Base-by-base conservation (phyloP, 306 rosid genomes). In the Amphicarpaea edgeworthii region DNA sequence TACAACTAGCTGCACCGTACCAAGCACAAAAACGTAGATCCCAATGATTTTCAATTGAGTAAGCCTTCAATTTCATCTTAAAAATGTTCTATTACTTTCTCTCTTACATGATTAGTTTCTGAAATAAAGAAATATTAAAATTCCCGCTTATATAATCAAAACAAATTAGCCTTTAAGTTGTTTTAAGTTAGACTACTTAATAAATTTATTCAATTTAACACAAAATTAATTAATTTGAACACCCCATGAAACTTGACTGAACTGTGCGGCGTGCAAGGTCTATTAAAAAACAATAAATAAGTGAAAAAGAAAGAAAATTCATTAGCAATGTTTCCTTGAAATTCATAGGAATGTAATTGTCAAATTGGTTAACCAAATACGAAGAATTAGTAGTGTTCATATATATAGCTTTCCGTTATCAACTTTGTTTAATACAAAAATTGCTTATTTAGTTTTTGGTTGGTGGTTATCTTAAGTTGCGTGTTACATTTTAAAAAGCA, bases 401-500 rank as follows among this genome's bases (percentile, higher is more conserved):
- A 24, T 9, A 68, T 68, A 37, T 34, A 34, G 43, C 80, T 64
- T 76, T 73, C 67, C 66, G 73, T 76, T 50, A 76, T 76, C 15
- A 38, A 23, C 72, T 63, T 63, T 62, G 50, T 63, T 49, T 21
- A 63, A 53, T 40, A 8, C 12, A 55, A 34, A 43, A 68, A 30
- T 46, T 50, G 50, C 61, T 30, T 55, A 26, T 3, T 12, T 19
- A 41, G 58, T 38, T 68, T 68, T 55, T 45, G 41, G 7, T 46
- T 64, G 16, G 69, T 30, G 20, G 21, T 45, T 23, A 23, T 70
- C 15, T 14, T 20, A 37, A 15, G 71, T 78, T 70, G 82, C 76
- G 72, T 79, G 43, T 69, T 47, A 38, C 34, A 7, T 59, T 67
- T 24, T 66, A n/a, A 9, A 58, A 77, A 15, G 63, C 42, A 30